Conservation (phyloP, 306 rosid genomes). For the Vachellia pachyceras region DNA sequence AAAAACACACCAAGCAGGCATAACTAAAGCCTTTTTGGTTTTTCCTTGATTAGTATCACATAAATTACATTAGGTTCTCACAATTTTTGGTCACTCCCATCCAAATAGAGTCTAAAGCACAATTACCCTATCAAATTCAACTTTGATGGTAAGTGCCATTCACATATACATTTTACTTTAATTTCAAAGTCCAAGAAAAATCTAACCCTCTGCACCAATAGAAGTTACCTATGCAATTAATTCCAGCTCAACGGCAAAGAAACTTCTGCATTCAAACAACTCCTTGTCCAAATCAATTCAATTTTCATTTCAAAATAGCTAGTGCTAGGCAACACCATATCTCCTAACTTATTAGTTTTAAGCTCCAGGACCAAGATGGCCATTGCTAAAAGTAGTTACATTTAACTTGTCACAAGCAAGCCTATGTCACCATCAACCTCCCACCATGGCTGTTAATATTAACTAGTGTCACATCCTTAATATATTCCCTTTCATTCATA, state of each 20-base stretch:
- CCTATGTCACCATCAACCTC: slow-evolving; percentile 8
- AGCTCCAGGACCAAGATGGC: background rate
- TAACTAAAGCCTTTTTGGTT: background rate
- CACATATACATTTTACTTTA: too few species aligned
- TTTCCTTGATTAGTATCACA: too few species aligned
- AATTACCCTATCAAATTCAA: too few species aligned
- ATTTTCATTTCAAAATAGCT: too few species aligned
- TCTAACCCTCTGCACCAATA: background rate
- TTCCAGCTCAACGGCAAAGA: background rate
- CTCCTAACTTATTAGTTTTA: too few species aligned
- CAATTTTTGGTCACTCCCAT: too few species aligned
- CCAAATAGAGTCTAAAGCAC: too few species aligned
- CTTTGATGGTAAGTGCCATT: too few species aligned
- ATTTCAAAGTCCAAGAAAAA: too few species aligned
- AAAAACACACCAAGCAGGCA: slow-evolving; percentile 1
- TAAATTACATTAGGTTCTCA: too few species aligned
- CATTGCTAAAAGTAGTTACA: background rate
- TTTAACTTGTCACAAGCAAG: background rate
- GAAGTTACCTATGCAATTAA: background rate
- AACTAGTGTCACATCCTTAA: background rate
- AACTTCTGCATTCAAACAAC: background rate
- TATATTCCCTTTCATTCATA: background rate
- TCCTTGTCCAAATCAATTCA: too few species aligned
- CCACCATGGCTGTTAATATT: background rate
- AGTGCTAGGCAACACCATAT: too few species aligned